Base-by-base conservation (phyloP, 225 moss, liverwort and hornwort species). In the Thuidium tamariscinum region DNA sequence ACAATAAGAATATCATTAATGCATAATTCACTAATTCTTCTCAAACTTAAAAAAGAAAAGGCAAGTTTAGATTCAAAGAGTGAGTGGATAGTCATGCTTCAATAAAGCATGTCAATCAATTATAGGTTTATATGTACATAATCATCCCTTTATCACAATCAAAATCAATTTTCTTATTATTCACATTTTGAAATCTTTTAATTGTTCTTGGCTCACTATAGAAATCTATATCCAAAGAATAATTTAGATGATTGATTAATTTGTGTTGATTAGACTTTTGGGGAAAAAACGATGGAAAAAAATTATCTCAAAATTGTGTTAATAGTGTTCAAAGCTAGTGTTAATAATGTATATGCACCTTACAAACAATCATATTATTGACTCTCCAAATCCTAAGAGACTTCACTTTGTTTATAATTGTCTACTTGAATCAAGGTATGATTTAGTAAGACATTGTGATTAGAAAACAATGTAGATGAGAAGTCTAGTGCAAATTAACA, bases 331-430 rank as follows among this genome's bases (percentile, higher is more conserved):
- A n/a, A n/a, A 67, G 22, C 7, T 37, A 37, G 13, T n/a, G 10
- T n/a, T 65, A 10, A 65, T n/a, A 6, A 65, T 20, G 6, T 36
- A 20, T 3, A 0, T 37, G 21, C 37, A 22, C 11, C 21, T 66
- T 11, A 66, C 2, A 36, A 12, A 21, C 20, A 66, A 66, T 6
- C 6, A 11, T 66, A 11, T 21, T 36, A 37, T 37, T 37, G 36
- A 6, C 6, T 20, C 37, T 6, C 1, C 0, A 1, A 2, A 66
- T 10, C 44, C 6, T 10, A 19, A 36, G 11, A 66, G 66, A 66
- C 21, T 11, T 66, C 36, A 66, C 11, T 66, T 66, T 66, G 66
- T 36, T 66, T 36, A 36, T 4, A 2, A 66, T 66, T 36, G 21
- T 22, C 6, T 36, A 66, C 3, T 11, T 6, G 20, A 36, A 2